Evolutionary conservation across 139 green algal genomes (phyloP), one percentile per base, ranked within the genome.

Genomic region (Deuterostichococcus epilithicus): DNA sequence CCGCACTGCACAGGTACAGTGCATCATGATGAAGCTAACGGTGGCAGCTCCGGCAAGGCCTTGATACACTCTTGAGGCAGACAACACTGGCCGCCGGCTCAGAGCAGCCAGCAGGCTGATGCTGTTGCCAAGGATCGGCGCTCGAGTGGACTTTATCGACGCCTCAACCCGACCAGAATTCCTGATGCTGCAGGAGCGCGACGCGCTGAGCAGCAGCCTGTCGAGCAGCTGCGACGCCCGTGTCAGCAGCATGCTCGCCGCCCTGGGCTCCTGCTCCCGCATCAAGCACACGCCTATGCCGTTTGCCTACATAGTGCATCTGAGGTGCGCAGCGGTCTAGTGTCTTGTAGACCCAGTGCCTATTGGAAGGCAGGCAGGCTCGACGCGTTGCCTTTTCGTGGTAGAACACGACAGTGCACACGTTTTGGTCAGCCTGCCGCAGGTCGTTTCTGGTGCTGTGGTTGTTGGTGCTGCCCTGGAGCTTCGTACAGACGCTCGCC

Each of bases 361-460:
- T n/a, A 72, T 13, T 18, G 13, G 35, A 13, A 72, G 20, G 35
- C 34, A 47, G 20, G 20, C 34, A 72, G 34, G 35, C 13, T 20
- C 34, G n/a, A n/a, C n/a, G n/a, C n/a, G n/a, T n/a, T n/a, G n/a
- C n/a, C n/a, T n/a, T n/a, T n/a, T n/a, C n/a, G n/a, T n/a, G n/a
- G n/a, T 72, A 18, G 34, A 47, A 72, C 13, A 13, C 34, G 13
- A 72, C 20, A 18, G 67, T 38, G 34, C 34, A 72, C 35, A n/a
- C n/a, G n/a, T n/a, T n/a, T n/a, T n/a, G n/a, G n/a, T n/a, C n/a
- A n/a, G n/a, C n/a, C n/a, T n/a, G n/a, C n/a, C n/a, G 58, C 72
- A 76, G 69, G 0, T 52, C 76, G 10, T 81, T 81, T 70, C 39
- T 81, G 45, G 47, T 76, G 42, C 68, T 81, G 13, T 81, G 69